Conservation (phyloP, 371 early-diverging fungal genomes). For the Mucor ambiguus region DNA sequence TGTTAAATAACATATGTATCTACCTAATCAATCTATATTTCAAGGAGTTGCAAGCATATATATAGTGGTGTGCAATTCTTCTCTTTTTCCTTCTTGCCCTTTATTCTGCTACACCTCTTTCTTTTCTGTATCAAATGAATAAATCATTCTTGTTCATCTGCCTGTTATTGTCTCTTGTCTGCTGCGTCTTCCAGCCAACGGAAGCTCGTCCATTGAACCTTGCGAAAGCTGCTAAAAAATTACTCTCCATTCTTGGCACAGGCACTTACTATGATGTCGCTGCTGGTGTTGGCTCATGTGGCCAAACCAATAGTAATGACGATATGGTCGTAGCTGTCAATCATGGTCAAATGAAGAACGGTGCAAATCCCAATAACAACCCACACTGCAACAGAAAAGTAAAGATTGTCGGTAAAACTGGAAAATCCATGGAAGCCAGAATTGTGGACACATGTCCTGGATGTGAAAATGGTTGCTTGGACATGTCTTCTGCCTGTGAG, state of each 20-base stretch:
- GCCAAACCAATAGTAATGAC: conserved; percentile 1
- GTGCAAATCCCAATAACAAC: conserved; percentile 43
- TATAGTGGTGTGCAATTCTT: neutral
- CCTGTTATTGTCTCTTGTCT: neutral
- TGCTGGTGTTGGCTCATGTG: conserved; percentile 26
- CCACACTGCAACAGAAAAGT: conserved; percentile 18
- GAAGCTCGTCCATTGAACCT: conserved; percentile 16
- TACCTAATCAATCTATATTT: neutral
- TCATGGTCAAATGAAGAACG: conserved; percentile 24
- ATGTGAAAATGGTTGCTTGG: conserved; percentile 55
- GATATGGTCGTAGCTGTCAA: conserved; percentile 32
- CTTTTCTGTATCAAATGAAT: conserved; percentile 6
- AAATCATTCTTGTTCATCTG: conserved; percentile 7
- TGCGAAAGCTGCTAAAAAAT: neutral
- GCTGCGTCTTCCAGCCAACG: neutral
- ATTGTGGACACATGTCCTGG: conserved; percentile 60
- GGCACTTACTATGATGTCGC: conserved; percentile 29
- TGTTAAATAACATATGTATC: neutral
- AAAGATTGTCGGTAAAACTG: conserved; percentile 17
- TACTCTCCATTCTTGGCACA: conserved; percentile 16
- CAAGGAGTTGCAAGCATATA: neutral
- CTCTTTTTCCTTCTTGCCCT: neutral
- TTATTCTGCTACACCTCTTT: neutral
- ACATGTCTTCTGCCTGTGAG: conserved; percentile 45
- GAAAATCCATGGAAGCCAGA: conserved; percentile 46